phyloP scores from a whole-genome alignment of 257 asterid genomes.

The Anisodus acutangulus region DNA sequence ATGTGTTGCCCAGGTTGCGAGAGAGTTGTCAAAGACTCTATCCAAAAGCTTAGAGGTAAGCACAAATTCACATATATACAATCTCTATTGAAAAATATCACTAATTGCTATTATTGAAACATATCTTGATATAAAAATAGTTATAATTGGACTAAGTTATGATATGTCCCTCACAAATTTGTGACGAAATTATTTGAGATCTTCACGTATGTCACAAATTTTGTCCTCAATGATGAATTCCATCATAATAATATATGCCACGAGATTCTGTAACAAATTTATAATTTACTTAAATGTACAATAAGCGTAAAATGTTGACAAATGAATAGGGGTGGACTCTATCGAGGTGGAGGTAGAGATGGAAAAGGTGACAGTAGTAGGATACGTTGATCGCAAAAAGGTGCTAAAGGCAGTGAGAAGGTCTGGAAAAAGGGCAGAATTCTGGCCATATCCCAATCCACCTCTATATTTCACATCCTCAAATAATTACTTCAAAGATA shows the following conservation, averaged over 20 bases:
- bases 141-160: neutral
- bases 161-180: neutral
- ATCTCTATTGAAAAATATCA: no score
- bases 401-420: slow-evolving; percentile 84
- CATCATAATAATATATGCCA: neutral
- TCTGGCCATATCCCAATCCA: slow-evolving; percentile 85
- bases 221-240: neutral
- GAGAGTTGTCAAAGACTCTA: slow-evolving; percentile 82
- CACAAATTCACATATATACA: no score
- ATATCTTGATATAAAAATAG: neutral
- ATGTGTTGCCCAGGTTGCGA: slow-evolving; percentile 97
- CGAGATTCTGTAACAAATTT: neutral
- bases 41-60: slow-evolving; percentile 71
- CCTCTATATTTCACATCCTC: slow-evolving; percentile 77
- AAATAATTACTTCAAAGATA: slow-evolving; percentile 70
- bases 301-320: neutral
- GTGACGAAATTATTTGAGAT: neutral
- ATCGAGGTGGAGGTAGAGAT: slow-evolving; percentile 63
- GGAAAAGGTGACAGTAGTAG: slow-evolving; percentile 79
- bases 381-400: slow-evolving; percentile 83
- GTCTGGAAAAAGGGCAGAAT: slow-evolving; percentile 91
- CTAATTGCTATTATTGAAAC: no score
- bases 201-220: neutral
- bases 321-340: slow-evolving; percentile 66
- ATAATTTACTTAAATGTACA: neutral